Evolutionary conservation across 1,139 yeast genomes (phyloP), one percentile per base, ranked within the genome.

Genomic region (Taphrina flavorubra): DNA sequence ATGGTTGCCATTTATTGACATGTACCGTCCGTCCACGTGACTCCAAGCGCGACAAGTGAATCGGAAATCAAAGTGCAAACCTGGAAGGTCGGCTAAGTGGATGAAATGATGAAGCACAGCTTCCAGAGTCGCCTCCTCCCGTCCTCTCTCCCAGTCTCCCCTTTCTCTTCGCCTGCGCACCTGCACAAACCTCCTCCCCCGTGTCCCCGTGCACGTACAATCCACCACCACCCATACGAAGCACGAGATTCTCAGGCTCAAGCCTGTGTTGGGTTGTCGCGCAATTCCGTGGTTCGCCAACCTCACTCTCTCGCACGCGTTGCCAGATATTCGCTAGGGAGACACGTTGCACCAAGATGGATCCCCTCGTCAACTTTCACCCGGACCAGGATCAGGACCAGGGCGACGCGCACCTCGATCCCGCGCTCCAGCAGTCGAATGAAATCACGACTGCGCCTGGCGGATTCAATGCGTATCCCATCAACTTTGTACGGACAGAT

Each of bases 311-410:
- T 44, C 16, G n/a, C 47, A 14, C 13, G 18, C 31, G 31, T 25
- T 25, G 31, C 31, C 31, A 25, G 4, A 25, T 4, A 25, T 2
- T 2, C 4, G 4, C 31, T 4, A 25, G 31, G 31, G 31, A 25
- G 31, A 25, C 31, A 25, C 31, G 31, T 25, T 25, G n/a, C 47
- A 44, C n/a, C 18, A n/a, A 18, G 18, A 53, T 34, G 42, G 42
- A 37, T 18, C 40, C 58, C 6, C 40, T 34, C 62, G 53, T 44
- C 39, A 44, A 44, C 53, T 58, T 44, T 39, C 62, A 44, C 14
- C 51, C 62, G 39, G 62, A 58, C n/a, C 62, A 58, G 25, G 62
- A 58, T 53, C 62, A 58, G 40, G 62, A 58, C 53, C 62, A 58
- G 40, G 25, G 34, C 42, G 53, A 44, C 16, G 11, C 42, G 53